These are phyloP conservation scores for Starmerella davenportii DNA, from an alignment of 805 yeast genomes.

Conservation along the genomic window DNA sequence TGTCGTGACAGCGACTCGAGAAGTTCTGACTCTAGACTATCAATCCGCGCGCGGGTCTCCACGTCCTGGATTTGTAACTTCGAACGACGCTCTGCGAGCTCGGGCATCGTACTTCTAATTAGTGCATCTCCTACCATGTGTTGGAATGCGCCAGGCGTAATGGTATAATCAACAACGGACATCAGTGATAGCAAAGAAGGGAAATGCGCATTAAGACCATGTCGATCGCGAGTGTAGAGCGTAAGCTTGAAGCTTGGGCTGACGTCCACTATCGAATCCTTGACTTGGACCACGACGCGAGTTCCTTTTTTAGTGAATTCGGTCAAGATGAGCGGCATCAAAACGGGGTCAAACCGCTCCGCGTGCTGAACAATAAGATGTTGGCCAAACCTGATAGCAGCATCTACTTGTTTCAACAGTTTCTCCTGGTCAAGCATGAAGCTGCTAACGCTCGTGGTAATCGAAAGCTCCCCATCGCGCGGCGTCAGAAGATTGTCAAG, in stretches of 20 bases:
- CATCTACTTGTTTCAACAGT: slow-evolving; percentile 52
- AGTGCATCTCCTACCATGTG: slow-evolving; percentile 42
- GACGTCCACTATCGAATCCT: slow-evolving; percentile 46
- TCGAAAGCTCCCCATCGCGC: not conserved
- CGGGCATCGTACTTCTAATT: slow-evolving; percentile 42
- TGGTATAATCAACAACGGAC: slow-evolving; percentile 47
- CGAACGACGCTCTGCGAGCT: slow-evolving; percentile 38
- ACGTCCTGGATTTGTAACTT: slow-evolving; percentile 39
- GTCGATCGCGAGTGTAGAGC: slow-evolving; percentile 43
- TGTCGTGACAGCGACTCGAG: slow-evolving; percentile 40
- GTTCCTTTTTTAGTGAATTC: slow-evolving; percentile 55
- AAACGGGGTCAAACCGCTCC: slow-evolving; percentile 59
- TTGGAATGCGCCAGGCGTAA: slow-evolving; percentile 52
- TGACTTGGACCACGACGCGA: slow-evolving; percentile 41
- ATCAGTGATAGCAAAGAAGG: slow-evolving; percentile 47
- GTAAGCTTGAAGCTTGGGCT: slow-evolving; percentile 44
- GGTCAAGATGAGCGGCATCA: slow-evolving; percentile 41
- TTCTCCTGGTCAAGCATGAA: slow-evolving; percentile 51
- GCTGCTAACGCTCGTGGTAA: slow-evolving; percentile 24
- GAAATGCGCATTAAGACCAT: slow-evolving; percentile 24
- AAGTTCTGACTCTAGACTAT: slow-evolving; percentile 39
- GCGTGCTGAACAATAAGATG: slow-evolving; percentile 56
- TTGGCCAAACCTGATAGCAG: slow-evolving; percentile 72
- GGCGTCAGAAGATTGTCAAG: slow-evolving; percentile 27
- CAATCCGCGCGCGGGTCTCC: slow-evolving; percentile 38